Percentiles rank a stretch among this genome's conserved stretches.
Evolutionary conservation across 441 rosid genomes (phyloP).

Genomic region (Brassica balearica): DNA sequence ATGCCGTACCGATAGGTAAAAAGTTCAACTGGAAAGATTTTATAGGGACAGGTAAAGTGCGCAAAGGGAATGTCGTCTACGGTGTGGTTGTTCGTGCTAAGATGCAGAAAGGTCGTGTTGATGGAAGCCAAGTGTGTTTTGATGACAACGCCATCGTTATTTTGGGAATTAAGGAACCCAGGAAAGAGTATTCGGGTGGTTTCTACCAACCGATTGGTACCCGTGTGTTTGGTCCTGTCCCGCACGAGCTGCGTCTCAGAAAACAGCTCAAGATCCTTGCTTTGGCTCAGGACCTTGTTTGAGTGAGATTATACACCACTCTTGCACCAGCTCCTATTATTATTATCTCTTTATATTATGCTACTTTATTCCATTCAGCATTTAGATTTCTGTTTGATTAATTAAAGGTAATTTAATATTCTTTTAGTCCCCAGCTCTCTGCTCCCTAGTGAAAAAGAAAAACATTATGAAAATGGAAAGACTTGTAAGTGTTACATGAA

Average conservation of each 20-base stretch:
- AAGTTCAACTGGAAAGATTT: not conserved
- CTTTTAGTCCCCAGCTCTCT: not conserved
- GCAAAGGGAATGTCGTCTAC: slow-evolving; percentile 80
- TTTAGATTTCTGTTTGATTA: not conserved
- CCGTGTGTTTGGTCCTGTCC: slow-evolving; percentile 83
- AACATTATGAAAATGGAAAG: not conserved
- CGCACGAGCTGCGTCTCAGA: slow-evolving; percentile 78
- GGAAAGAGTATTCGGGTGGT: not conserved
- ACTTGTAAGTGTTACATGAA: not conserved
- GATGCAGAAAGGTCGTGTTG: slow-evolving; percentile 74
- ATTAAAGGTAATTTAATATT: not conserved
- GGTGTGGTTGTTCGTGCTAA: slow-evolving; percentile 92
- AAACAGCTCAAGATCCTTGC: slow-evolving; percentile 82
- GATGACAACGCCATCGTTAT: slow-evolving; percentile 92
- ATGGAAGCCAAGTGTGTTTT: slow-evolving; percentile 86
- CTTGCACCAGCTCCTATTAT: slow-evolving; percentile 1
- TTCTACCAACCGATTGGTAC: slow-evolving; percentile 69
- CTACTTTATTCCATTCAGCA: not conserved
- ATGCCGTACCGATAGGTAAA: slow-evolving; percentile 1
- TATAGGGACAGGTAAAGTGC: slow-evolving; percentile 53
- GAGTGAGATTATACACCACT: slow-evolving; percentile 36
- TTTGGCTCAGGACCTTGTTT: slow-evolving; percentile 74
- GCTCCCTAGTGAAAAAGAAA: slow-evolving; percentile 3
- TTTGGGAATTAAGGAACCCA: slow-evolving; percentile 51
- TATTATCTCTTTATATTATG: not conserved